Conservation (phyloP, 2,329 filamentous ascomycete species). For the Metarhizium humberi region DNA sequence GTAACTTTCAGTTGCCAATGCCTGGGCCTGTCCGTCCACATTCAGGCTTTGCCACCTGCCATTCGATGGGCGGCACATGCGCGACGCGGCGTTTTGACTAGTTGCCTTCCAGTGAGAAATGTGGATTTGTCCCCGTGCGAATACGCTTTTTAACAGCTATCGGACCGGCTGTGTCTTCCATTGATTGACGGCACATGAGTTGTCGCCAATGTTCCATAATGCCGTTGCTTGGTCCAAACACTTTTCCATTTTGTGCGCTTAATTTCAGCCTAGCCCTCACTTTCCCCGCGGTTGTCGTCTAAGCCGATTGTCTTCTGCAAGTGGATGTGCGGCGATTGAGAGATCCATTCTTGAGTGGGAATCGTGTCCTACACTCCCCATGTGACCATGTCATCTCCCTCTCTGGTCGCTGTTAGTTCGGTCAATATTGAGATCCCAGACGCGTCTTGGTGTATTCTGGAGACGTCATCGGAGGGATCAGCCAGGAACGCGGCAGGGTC, state of each 20-base stretch:
- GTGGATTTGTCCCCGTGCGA: constrained; percentile 1
- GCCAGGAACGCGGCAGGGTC: background rate
- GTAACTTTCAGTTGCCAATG: background rate
- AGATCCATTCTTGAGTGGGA: background rate
- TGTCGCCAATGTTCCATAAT: background rate
- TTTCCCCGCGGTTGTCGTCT: background rate
- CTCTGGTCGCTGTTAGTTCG: background rate
- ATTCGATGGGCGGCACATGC: background rate
- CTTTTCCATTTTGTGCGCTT: background rate
- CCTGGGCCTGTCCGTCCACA: background rate
- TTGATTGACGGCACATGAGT: too few relatives aligned
- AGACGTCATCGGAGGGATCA: background rate
- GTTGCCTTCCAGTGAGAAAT: background rate
- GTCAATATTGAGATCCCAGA: background rate
- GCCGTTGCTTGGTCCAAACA: background rate
- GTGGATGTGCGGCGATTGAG: background rate
- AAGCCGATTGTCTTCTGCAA: background rate
- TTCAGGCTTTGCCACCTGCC: background rate
- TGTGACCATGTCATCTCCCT: background rate
- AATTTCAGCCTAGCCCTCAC: background rate
- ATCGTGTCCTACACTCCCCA: background rate
- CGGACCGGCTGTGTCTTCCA: background rate
- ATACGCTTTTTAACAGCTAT: background rate
- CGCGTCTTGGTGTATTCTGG: background rate
- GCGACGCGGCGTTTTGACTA: background rate